phyloP scores from a whole-genome alignment of 2,329 filamentous ascomycete genomes.

The Cladorrhinum sp. region DNA sequence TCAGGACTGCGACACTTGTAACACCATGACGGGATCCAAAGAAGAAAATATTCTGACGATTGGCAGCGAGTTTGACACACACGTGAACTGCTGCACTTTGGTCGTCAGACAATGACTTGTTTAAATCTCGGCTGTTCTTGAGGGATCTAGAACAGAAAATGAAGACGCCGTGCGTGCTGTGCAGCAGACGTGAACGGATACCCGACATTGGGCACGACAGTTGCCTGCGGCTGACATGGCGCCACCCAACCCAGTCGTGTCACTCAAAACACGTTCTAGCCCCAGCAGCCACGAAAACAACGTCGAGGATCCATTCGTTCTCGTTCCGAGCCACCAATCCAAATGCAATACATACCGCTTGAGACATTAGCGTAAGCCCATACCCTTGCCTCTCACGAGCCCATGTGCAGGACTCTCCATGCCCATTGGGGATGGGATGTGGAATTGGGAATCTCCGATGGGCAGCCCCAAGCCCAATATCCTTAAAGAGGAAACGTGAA shows the following conservation, averaged over 20 bases:
- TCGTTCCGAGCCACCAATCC: not conserved
- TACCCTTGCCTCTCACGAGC: not conserved
- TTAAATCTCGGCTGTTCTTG: too few relatives aligned
- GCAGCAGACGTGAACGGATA: too few relatives aligned
- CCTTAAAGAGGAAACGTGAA: not conserved
- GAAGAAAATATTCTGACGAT: too few relatives aligned
- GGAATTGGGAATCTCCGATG: not conserved
- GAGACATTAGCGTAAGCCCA: not conserved
- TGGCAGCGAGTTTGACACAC: too few relatives aligned
- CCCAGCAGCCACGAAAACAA: not conserved
- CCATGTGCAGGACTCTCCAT: not conserved
- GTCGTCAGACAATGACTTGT: too few relatives aligned
- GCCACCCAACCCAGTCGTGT: not conserved
- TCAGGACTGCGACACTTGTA: too few relatives aligned
- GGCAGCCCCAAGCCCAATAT: not conserved
- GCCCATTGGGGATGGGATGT: too few relatives aligned
- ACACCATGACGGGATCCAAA: too few relatives aligned
- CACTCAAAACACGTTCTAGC: not conserved
- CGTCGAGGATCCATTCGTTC: not conserved
- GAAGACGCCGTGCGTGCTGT: too few relatives aligned
- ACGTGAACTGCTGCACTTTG: too few relatives aligned
- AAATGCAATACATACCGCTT: not conserved
- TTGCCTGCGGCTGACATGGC: not conserved
- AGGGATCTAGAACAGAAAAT: too few relatives aligned
- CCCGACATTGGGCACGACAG: too few relatives aligned